These are phyloP conservation scores for Cladophialophora yegresii DNA, from an alignment of 2,329 filamentous ascomycete species.

Conservation along the genomic window DNA sequence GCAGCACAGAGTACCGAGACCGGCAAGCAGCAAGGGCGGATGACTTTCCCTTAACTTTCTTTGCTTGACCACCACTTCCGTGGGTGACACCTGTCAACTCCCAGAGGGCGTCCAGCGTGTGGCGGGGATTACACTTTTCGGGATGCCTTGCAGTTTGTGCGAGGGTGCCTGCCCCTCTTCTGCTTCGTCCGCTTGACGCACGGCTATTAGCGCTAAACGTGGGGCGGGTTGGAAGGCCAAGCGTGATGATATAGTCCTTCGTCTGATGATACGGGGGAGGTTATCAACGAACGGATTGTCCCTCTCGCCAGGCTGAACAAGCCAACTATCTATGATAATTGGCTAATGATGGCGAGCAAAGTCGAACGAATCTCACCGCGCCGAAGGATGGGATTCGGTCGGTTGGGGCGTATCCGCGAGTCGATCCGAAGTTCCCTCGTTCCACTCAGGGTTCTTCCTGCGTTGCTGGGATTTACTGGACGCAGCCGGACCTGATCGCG, in stretches of 20 bases:
- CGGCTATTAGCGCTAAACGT: slow-evolving; percentile 19
- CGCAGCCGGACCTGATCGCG: not conserved
- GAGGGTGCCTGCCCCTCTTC: slow-evolving; percentile 11
- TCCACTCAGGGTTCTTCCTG: slow-evolving; percentile 6
- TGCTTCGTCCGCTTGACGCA: slow-evolving; percentile 8
- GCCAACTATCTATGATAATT: slow-evolving; percentile 10
- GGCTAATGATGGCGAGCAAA: not conserved
- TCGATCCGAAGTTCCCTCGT: slow-evolving; percentile 25
- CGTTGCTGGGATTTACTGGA: slow-evolving; percentile 7
- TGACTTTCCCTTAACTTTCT: slow-evolving; percentile 1
- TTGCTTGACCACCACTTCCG: not conserved
- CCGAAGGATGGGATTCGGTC: not conserved
- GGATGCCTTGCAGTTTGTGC: slow-evolving; percentile 15
- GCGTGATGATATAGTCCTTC: not conserved
- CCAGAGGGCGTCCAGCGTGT: slow-evolving; percentile 13
- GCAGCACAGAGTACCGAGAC: not conserved
- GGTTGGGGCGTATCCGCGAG: slow-evolving; percentile 15
- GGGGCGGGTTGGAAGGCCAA: slow-evolving; percentile 8
- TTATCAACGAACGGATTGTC: not conserved
- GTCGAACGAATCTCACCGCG: not conserved
- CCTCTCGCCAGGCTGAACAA: not conserved
- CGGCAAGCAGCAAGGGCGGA: slow-evolving; percentile 10
- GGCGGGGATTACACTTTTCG: slow-evolving; percentile 13
- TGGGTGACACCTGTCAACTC: slow-evolving; percentile 22
- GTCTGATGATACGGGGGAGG: not conserved